Conservation (phyloP, 2,329 filamentous ascomycete species). For the Claviceps maximensis region DNA sequence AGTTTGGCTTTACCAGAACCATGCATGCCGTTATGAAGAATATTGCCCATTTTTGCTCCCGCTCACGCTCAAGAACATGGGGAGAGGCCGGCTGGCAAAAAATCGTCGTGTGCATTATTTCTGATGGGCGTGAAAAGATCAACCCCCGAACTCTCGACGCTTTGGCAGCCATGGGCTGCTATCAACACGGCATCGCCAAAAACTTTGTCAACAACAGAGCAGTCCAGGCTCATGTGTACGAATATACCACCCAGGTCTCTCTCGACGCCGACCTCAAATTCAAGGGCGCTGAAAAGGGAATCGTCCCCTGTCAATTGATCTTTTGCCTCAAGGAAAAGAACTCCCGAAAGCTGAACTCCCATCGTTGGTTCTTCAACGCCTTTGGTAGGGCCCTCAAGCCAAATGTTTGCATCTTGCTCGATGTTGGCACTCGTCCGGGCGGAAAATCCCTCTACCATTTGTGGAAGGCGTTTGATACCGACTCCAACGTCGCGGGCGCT, state of each 20-base stretch:
- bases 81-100: constrained; percentile 97
- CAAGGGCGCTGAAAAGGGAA: constrained; percentile 97
- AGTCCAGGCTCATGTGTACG: constrained; percentile 93
- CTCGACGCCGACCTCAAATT: constrained; percentile 93
- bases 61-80: constrained; percentile 88
- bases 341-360: constrained; percentile 92
- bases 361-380: constrained; percentile 98
- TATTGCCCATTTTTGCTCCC: constrained; percentile 88
- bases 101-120: constrained; percentile 94
- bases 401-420: constrained; percentile 91
- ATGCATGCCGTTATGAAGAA: constrained; percentile 99
- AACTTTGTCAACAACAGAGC: constrained; percentile 94
- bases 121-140: constrained; percentile 80
- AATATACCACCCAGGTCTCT: constrained; percentile 97
- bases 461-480: constrained; percentile 97
- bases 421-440: constrained; percentile 88
- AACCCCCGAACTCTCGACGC: constrained; percentile 89
- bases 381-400: constrained; percentile 87
- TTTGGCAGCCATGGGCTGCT: constrained; percentile 90
- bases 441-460: constrained; percentile 88
- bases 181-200: constrained; percentile 97
- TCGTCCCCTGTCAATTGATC: constrained; percentile 94
- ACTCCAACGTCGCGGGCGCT: constrained; percentile 92
- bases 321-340: constrained; percentile 99
- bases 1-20: constrained; percentile 88